Conservation (phyloP, 1,139 yeast species). For the Hanseniaspora uvarum region DNA sequence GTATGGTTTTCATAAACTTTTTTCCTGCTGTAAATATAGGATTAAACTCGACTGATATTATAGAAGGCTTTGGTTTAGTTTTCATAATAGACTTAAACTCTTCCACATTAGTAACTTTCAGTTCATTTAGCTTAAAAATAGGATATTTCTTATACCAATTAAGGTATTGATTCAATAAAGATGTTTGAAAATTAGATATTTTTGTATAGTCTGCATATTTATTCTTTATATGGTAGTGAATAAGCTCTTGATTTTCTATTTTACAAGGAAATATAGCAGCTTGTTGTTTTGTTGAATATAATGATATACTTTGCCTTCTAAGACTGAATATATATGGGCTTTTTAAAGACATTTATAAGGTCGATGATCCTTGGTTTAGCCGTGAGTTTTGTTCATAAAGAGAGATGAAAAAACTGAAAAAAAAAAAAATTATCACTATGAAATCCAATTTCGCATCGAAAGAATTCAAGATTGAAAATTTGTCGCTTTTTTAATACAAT, state of each 20-base stretch:
- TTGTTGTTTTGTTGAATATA: background rate
- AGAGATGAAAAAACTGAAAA: background rate
- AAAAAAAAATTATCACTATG: background rate
- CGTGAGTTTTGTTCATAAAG: too few species aligned
- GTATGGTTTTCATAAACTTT: slow-evolving; percentile 48
- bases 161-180: background rate
- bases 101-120: slow-evolving; percentile 38
- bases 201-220: slow-evolving; percentile 7
- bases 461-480: background rate
- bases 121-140: slow-evolving; percentile 33
- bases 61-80: slow-evolving; percentile 51
- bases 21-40: slow-evolving; percentile 87
- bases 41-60: slow-evolving; percentile 70
- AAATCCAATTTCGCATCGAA: background rate
- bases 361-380: background rate
- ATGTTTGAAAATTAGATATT: background rate
- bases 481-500: background rate
- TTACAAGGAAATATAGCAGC: background rate
- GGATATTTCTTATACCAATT: slow-evolving; percentile 10
- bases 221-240: slow-evolving; percentile 10
- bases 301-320: background rate
- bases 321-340: background rate
- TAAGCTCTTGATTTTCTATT: background rate
- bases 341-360: background rate
- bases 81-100: slow-evolving; percentile 34